Conservation (phyloP, 1,284 basidiomycete genomes). For the Dichomitus squalens region DNA sequence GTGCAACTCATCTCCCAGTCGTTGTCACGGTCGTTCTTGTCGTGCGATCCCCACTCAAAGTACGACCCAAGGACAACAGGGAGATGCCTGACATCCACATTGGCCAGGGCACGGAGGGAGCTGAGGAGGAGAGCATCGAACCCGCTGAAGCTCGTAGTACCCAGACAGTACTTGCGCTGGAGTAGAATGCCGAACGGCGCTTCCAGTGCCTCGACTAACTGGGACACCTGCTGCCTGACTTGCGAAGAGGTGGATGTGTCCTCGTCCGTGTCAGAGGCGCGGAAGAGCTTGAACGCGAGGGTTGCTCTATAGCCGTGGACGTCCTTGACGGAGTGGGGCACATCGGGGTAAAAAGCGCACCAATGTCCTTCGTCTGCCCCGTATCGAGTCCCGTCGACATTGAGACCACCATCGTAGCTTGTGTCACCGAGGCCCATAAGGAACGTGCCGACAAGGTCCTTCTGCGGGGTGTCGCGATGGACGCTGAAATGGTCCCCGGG, state of each 20-base stretch:
- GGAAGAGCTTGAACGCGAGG: conserved; percentile 38
- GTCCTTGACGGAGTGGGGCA: conserved; percentile 32
- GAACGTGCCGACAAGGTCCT: conserved; percentile 29
- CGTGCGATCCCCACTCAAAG: conserved; percentile 2
- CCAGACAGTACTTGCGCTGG: conserved; percentile 31
- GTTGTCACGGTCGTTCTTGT: not conserved
- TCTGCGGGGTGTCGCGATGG: conserved; percentile 35
- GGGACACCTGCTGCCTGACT: not conserved
- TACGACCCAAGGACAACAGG: conserved; percentile 27
- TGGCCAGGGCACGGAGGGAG: conserved; percentile 12
- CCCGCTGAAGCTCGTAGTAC: conserved; percentile 27
- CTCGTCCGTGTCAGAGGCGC: not conserved
- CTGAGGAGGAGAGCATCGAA: conserved; percentile 30
- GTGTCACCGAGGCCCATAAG: conserved; percentile 16
- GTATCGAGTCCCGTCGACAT: conserved; percentile 13
- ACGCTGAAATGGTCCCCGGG: conserved; percentile 31
- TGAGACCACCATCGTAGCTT: conserved; percentile 1
- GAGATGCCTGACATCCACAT: conserved; percentile 27
- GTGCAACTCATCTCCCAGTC: conserved; percentile 4
- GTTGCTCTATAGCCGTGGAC: conserved; percentile 32
- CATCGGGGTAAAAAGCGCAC: conserved; percentile 43
- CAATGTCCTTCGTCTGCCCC: conserved; percentile 25
- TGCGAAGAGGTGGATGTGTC: not conserved
- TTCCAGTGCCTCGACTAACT: conserved; percentile 17
- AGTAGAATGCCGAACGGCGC: conserved; percentile 34